Evolutionary conservation across 768 basidiomycete genomes (phyloP), one percentile per base, ranked within the genome.

Genomic region (Omphalotus guepiniiformis): DNA sequence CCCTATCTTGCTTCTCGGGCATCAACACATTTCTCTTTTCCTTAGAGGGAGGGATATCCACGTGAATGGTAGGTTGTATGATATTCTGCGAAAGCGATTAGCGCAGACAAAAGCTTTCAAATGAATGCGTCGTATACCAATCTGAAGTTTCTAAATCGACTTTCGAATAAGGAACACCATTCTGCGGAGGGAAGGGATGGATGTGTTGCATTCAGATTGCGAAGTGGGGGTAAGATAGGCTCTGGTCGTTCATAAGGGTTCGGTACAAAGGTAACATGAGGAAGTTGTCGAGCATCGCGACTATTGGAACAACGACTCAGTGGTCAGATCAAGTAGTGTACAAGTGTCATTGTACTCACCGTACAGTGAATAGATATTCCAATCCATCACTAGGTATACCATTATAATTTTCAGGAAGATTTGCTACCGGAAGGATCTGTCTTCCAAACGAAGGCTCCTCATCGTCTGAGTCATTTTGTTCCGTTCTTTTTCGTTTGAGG

Each of bases 391-490:
- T 62, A 0, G 89, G 88, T 40, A 74, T 75, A 21, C 70, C 78
- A 53, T 79, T 66, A 59, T 85, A 92, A 58, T 84, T 72, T 16
- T 67, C 59, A n/a, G 88, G 85, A 41, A 92, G 74, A 56, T 82
- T 75, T 16, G 89, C 88, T n/a, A 92, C 85, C 15, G 89, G 89
- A 3, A 92, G 72, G 21, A 78, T 85, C 63, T 89, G 88, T 53
- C 68, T 79, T 35, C 87, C 87, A 42, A 79, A 74, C 6, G 73
- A 62, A 13, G 76, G 70, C 42, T 83, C 80, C 0, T 87, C 85
- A 6, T 79, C 77, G 37, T 83, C 81, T 5, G 71, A 75, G 55
- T 75, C 73, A 16, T 75, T 73, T 2, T 58, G 37, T 9, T 78
- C 70, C 4, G 71, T 68, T 54, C 76, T 63, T 62, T 81, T 85